Conservation (phyloP, 768 basidiomycete species). For the Austroboletus eburneus region DNA sequence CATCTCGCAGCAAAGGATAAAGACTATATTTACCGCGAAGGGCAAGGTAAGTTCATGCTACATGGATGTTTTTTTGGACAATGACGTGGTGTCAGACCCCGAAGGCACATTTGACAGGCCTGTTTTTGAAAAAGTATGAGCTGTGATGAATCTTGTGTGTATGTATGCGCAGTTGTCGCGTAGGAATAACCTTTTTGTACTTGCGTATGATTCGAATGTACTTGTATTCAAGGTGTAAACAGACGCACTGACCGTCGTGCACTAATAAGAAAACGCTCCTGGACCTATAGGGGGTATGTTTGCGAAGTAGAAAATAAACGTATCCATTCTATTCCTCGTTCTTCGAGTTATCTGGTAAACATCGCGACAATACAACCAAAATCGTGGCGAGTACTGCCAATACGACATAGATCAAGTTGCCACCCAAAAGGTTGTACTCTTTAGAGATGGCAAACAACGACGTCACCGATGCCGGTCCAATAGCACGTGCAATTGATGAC, state of each 20-base stretch:
- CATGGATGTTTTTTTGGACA: neutral
- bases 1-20: conserved; percentile 60
- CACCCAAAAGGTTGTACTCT: conserved; percentile 43
- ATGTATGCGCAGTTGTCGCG: no score
- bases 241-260: no score
- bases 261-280: no score
- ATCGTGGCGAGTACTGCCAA: conserved; percentile 31
- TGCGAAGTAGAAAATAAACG: no score
- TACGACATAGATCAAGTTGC: conserved; percentile 47
- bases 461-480: conserved; percentile 46
- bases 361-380: conserved; percentile 20
- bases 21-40: conserved; percentile 56
- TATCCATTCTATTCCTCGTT: conserved; percentile 14
- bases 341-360: conserved; percentile 20
- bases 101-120: conserved; percentile 44
- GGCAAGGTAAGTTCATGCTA: conserved; percentile 42
- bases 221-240: no score
- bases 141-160: neutral
- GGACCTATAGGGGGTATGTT: no score
- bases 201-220: no score
- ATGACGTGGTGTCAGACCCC: conserved; percentile 24
- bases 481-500: conserved; percentile 42
- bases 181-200: no score
- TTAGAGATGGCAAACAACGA: conserved; percentile 54
- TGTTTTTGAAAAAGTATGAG: conserved; percentile 27